Evolutionary conservation across 2,329 filamentous ascomycete species (phyloP).

Genomic region (Monosporascus sp.): DNA sequence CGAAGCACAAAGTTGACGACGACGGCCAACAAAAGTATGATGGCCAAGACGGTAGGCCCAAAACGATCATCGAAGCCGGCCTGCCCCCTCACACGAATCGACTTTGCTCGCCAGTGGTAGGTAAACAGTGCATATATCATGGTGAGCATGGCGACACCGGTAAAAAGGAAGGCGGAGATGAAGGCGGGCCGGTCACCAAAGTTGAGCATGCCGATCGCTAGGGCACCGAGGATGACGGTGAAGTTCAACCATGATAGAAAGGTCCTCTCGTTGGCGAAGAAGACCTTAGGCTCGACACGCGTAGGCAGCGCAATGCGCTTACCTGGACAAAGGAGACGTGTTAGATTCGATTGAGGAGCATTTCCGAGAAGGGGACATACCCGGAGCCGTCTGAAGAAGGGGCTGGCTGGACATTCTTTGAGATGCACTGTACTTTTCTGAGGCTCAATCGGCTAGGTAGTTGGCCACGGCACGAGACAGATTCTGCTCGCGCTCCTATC

Average conservation of each 20-base stretch:
- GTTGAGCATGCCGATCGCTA: slow-evolving; percentile 95
- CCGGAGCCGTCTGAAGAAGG: slow-evolving; percentile 87
- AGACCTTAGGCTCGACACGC: slow-evolving; percentile 98
- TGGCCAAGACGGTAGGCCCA: slow-evolving; percentile 83
- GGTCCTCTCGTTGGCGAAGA: slow-evolving; percentile 99
- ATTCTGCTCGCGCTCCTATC: no score
- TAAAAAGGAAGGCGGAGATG: slow-evolving; percentile 91
- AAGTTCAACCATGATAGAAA: slow-evolving; percentile 99
- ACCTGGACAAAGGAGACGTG: slow-evolving; percentile 48
- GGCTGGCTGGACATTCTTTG: slow-evolving; percentile 87
- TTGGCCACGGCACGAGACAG: no score
- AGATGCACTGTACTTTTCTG: background rate
- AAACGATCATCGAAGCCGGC: slow-evolving; percentile 95
- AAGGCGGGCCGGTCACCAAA: slow-evolving; percentile 93
- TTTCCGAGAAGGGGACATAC: slow-evolving; percentile 40
- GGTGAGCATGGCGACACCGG: slow-evolving; percentile 84
- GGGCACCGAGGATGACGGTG: slow-evolving; percentile 93
- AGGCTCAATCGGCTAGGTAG: background rate
- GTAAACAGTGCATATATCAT: slow-evolving; percentile 95
- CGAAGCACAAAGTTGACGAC: slow-evolving; percentile 92
- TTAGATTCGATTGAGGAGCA: no score
- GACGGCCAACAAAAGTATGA: slow-evolving; percentile 83
- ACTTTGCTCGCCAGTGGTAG: slow-evolving; percentile 95
- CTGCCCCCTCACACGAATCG: slow-evolving; percentile 84
- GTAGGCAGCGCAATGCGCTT: slow-evolving; percentile 98